Conservation (phyloP, 2,329 filamentous ascomycete genomes). For the Apiospora phragmitis region DNA sequence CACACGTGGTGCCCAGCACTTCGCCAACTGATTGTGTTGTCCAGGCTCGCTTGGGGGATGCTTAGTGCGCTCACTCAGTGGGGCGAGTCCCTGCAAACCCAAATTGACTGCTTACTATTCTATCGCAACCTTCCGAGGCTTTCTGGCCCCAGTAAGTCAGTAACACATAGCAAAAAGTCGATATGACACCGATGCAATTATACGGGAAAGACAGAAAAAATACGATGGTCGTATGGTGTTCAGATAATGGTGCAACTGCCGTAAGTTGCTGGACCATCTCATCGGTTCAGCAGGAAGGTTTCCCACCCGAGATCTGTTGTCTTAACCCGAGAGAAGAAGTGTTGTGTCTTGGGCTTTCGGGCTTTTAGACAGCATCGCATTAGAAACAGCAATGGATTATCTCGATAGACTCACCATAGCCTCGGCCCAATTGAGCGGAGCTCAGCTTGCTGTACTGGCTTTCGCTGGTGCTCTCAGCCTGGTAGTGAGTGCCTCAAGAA, state of each 20-base stretch:
- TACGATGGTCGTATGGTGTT: background rate
- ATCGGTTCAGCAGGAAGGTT: background rate
- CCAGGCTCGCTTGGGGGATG: background rate
- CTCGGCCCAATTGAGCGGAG: background rate
- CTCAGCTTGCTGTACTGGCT: background rate
- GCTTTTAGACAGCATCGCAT: background rate
- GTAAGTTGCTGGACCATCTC: background rate
- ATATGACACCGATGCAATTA: background rate
- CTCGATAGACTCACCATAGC: background rate
- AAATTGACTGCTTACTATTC: background rate
- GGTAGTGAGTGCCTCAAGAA: background rate
- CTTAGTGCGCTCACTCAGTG: constrained; percentile 2
- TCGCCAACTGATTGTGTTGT: background rate
- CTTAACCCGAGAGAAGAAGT: background rate
- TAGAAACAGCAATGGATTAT: background rate
- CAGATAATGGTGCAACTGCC: background rate
- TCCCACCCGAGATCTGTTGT: background rate
- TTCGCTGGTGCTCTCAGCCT: background rate
- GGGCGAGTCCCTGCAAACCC: background rate
- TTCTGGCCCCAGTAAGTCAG: background rate
- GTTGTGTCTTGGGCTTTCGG: background rate
- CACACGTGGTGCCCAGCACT: background rate
- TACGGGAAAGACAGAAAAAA: background rate
- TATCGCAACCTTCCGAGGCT: background rate
- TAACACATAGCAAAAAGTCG: background rate